phyloP scores from a whole-genome alignment of 2,329 filamentous ascomycete genomes.

The Fusarium citri region DNA sequence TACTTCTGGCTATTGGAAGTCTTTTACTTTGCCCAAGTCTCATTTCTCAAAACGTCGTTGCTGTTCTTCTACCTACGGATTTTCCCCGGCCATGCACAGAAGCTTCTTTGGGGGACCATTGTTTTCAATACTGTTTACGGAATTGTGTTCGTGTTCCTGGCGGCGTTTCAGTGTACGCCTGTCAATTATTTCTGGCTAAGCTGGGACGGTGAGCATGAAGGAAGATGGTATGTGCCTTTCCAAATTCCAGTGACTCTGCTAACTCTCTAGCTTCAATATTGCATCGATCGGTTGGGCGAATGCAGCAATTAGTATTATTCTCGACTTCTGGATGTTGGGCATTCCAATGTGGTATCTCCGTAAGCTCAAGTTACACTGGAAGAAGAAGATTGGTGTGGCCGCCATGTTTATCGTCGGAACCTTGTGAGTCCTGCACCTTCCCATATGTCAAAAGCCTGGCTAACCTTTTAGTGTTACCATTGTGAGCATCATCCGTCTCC shows the following conservation, averaged over 20 bases:
- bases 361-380: conserved; percentile 51
- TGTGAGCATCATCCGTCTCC: conserved; percentile 48
- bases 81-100: conserved; percentile 49
- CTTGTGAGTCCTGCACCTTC: conserved; percentile 45
- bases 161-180: conserved; percentile 55
- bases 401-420: conserved; percentile 59
- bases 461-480: conserved; percentile 44
- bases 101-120: conserved; percentile 50
- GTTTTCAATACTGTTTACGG: conserved; percentile 49
- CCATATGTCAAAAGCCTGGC: background rate
- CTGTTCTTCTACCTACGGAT: conserved; percentile 58
- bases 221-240: conserved; percentile 49
- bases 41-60: conserved; percentile 55
- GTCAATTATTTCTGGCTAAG: conserved; percentile 55
- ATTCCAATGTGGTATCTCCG: conserved; percentile 55
- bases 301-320: conserved; percentile 54
- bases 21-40: conserved; percentile 54
- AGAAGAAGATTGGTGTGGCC: conserved; percentile 57
- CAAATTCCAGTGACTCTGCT: background rate
- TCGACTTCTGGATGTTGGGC: conserved; percentile 58
- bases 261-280: background rate
- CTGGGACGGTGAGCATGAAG: conserved; percentile 55
- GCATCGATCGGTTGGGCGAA: conserved; percentile 55
- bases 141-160: conserved; percentile 49
- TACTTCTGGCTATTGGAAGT: conserved; percentile 52